Base-by-base conservation (phyloP, 371 early-diverging fungal species). In the Rhizopus stolonifer region DNA sequence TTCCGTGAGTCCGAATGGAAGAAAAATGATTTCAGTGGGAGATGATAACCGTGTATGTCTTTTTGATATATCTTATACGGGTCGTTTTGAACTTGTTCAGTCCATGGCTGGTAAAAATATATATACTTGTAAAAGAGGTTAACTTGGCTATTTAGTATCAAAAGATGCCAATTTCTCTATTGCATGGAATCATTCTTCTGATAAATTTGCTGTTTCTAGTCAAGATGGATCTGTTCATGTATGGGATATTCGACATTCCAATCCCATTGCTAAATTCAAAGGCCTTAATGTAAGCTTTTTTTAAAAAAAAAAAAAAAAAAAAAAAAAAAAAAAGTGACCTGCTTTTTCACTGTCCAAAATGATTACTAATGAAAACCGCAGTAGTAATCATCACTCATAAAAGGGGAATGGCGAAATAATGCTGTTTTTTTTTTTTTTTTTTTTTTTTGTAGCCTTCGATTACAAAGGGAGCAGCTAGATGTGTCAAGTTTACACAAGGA, bases 141-240 rank as follows among this genome's bases (percentile, higher is more conserved):
- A 48, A 24, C 24, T 34, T n/a, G 5, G 49, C n/a, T 45, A 9
- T 22, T 17, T 42, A 61, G 67, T 58, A 1, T 61, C 67, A 19
- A 54, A 47, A 14, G 70, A 70, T 42, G 66, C 70, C 36, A 70
- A 65, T 31, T 70, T 70, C 38, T 70, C 67, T 2, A 61, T 61
- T 39, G 65, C 69, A 10, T 92, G 92, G 90, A 90, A 87, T 57
- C 85, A 84, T 53, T 55, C 80, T 25, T 82, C 83, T 0, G 85
- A 83, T 43, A 78, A 77, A 51, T 87, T 90, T 69, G 89, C 92
- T 1, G 90, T 89, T 0, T 87, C 86, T 18, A 84, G 88, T 63
- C 94, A 94, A 67, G 92, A 94, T 69, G 92, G 92, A 11, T 83
- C 79, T 49, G 89, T 90, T 3, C 81, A 84, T 63, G 85, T 94